These are phyloP conservation scores for Astrothelium subdiscretum DNA, from an alignment of 495 filamentous ascomycete species.

Conservation along the genomic window DNA sequence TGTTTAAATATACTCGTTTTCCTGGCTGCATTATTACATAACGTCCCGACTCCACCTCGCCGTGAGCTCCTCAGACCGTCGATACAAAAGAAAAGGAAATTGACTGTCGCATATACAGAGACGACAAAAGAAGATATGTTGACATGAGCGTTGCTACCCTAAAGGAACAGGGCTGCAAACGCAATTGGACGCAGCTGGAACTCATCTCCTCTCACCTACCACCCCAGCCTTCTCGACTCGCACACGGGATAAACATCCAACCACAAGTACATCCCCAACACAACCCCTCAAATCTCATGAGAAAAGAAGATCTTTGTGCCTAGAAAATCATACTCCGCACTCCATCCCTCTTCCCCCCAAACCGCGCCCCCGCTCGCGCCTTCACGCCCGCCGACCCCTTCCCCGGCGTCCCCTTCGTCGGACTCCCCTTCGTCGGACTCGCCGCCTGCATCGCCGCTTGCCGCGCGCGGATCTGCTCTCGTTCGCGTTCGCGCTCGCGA, in stretches of 20 bases:
- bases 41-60: neutral
- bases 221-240: neutral
- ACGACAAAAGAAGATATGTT: neutral
- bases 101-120: neutral
- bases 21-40: constrained; percentile 1
- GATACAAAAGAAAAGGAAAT: neutral
- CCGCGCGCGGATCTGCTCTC: neutral
- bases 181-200: neutral
- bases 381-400: constrained; percentile 4
- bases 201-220: neutral
- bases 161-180: neutral
- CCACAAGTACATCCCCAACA: too few species aligned
- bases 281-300: too few species aligned
- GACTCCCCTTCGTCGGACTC: neutral
- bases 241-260: too few species aligned
- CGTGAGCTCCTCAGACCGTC: neutral
- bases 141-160: neutral
- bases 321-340: constrained; percentile 25
- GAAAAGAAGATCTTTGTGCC: too few species aligned
- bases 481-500: neutral
- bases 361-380: neutral
- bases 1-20: neutral
- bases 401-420: constrained; percentile 12
- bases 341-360: constrained; percentile 10
- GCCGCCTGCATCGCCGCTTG: constrained; percentile 2